Base-by-base conservation (phyloP, 2,329 filamentous ascomycete genomes). In the Blastomyces parvus region DNA sequence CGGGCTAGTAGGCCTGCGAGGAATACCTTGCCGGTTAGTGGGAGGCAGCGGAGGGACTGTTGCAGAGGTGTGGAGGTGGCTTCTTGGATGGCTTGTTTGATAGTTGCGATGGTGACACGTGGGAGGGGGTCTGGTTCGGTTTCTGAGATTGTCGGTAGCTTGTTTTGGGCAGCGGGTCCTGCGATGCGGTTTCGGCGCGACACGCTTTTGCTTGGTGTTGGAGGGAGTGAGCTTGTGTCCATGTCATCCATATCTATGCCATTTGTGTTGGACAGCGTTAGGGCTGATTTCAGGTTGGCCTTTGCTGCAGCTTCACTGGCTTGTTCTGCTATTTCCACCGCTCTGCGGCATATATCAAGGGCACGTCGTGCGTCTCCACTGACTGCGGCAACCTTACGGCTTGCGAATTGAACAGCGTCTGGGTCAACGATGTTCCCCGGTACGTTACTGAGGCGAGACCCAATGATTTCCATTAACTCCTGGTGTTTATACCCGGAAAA, bases 401-500 rank as follows among this genome's bases (percentile, higher is more conserved):
- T 93, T 3, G 94, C 94, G 72, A 99, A 99, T 76, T 97, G 93
- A 59, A 99, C 85, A 17, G 94, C 95, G 71, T 99, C 94, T 1
- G 90, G 81, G 65, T 97, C 91, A 50, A 99, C 93, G 55, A 99
- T 88, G 68, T 92, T 87, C 33, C 91, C 91, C 0, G 90, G 88
- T 0, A 97, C 90, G 62, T 90, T 91, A 72, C 91, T 86, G 1
- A 99, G 83, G 38, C 94, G 88, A n/a, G 91, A 96, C 71, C 93
- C 88, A 67, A 99, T 97, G 71, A 99, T 99, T 69, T 88, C 89
- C 89, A 97, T 96, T 50, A 99, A 83, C 76, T 99, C 94, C 64
- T 94, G 91, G 74, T 99, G 92, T 63, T 91, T 97, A 76, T 99
- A 99, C 27, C 94, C 94, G 0, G 94, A 90, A 70, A 99, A 99